Conservation (phyloP, 1,284 basidiomycete species). For the Pisolithus thermaeus region DNA sequence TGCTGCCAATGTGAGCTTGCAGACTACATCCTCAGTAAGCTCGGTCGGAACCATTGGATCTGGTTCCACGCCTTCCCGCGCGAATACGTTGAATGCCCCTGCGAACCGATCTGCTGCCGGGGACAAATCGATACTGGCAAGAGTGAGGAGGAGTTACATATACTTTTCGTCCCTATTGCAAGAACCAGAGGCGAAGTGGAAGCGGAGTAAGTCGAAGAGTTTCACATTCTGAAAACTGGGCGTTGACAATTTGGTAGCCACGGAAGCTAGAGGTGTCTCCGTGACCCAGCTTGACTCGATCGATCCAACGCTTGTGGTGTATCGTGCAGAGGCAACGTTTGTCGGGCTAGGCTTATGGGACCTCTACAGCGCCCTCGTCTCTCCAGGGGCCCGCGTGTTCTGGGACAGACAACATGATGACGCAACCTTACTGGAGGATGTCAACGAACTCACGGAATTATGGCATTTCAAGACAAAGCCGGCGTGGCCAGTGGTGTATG, state of each 20-base stretch:
- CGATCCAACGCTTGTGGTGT: slow-evolving; percentile 95
- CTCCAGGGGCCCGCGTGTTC: slow-evolving; percentile 72
- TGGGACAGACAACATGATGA: slow-evolving; percentile 95
- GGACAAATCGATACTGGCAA: slow-evolving; percentile 74
- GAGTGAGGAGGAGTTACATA: slow-evolving; percentile 92
- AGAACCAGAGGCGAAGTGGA: slow-evolving; percentile 99
- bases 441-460: slow-evolving; percentile 86
- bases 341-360: slow-evolving; percentile 97
- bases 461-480: slow-evolving; percentile 90
- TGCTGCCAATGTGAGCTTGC: slow-evolving; percentile 60
- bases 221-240: not conserved
- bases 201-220: slow-evolving; percentile 50
- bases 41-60: slow-evolving; percentile 31
- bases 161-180: slow-evolving; percentile 97
- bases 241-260: slow-evolving; percentile 39
- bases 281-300: slow-evolving; percentile 97
- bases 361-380: slow-evolving; percentile 83
- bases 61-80: slow-evolving; percentile 30
- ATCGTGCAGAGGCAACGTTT: slow-evolving; percentile 95
- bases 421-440: slow-evolving; percentile 79
- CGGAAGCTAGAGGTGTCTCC: slow-evolving; percentile 84
- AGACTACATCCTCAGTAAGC: slow-evolving; percentile 50
- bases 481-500: slow-evolving; percentile 88
- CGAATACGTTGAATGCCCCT: slow-evolving; percentile 26
- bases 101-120: slow-evolving; percentile 57